Percentiles rank a stretch among this genome's conserved stretches.
These are phyloP conservation scores for Thelephora ganbajun DNA, from an alignment of 768 basidiomycete species.

Conservation along the genomic window DNA sequence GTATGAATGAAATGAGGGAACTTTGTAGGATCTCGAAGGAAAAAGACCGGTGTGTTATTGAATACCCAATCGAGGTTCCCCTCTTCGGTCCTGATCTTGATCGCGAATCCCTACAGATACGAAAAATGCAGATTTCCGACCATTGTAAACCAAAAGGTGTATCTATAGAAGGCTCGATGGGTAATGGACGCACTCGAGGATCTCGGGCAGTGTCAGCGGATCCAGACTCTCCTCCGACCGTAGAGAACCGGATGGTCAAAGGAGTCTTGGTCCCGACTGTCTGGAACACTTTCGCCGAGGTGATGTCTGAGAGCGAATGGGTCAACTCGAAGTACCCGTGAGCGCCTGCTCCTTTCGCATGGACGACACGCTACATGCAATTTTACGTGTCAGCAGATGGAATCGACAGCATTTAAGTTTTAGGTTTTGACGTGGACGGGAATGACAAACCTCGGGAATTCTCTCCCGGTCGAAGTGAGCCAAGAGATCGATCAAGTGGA, in stretches of 20 bases:
- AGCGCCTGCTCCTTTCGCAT: conserved; percentile 86
- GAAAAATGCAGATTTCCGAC: neutral
- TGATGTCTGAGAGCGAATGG: conserved; percentile 71
- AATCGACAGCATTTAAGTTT: neutral
- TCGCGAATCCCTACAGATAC: conserved; percentile 56
- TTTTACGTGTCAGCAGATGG: neutral
- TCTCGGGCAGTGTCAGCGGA: conserved; percentile 89
- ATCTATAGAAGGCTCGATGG: too few relatives aligned
- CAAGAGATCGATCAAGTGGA: conserved; percentile 80
- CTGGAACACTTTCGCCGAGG: conserved; percentile 54
- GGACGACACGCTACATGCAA: conserved; percentile 66
- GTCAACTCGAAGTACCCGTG: conserved; percentile 91
- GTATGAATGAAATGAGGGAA: conserved; percentile 95
- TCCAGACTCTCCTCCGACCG: conserved; percentile 81
- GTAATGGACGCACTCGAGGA: conserved; percentile 34
- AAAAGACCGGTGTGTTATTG: conserved; percentile 90
- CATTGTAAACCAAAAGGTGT: neutral
- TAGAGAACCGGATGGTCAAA: conserved; percentile 81
- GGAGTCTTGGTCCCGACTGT: conserved; percentile 55
- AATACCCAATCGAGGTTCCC: conserved; percentile 90
- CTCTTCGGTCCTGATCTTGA: conserved; percentile 80
- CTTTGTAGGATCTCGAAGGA: conserved; percentile 75
- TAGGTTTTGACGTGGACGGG: neutral
- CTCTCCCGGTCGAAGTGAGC: conserved; percentile 92
- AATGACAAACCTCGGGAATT: conserved; percentile 41